A percentile compares a stretch with the other conserved stretches of the same genome.
phyloP scores from a whole-genome alignment of 371 early-diverging fungal species.

The Lichtheimia ramosa region DNA sequence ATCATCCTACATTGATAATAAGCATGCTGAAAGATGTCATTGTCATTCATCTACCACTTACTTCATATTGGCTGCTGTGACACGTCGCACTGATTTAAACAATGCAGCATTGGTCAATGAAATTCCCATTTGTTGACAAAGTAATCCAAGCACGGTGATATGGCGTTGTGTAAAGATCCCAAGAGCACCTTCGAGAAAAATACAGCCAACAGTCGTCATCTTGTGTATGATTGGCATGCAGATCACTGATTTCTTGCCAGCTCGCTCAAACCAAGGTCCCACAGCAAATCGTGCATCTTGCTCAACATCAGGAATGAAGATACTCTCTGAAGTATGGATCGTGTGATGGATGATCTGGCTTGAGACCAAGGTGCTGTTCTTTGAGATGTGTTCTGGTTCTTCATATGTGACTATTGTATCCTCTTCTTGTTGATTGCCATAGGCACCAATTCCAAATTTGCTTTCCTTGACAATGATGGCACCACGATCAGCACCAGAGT shows the following conservation, averaged over 20 bases:
- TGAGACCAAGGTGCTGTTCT: slow-evolving; percentile 33
- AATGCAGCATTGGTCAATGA: slow-evolving; percentile 59
- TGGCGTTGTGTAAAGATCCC: slow-evolving; percentile 61
- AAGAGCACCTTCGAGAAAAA: slow-evolving; percentile 55
- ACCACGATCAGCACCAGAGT: slow-evolving; percentile 46
- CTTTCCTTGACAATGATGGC: slow-evolving; percentile 44
- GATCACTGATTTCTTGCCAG: slow-evolving; percentile 50
- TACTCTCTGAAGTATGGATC: slow-evolving; percentile 40
- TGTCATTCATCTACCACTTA: not conserved
- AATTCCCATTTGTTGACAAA: slow-evolving; percentile 63
- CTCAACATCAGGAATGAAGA: slow-evolving; percentile 38
- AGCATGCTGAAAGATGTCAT: not conserved
- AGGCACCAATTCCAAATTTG: slow-evolving; percentile 39
- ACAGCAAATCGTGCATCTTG: slow-evolving; percentile 43
- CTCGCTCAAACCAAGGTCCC: slow-evolving; percentile 46
- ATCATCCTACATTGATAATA: slow-evolving; percentile 29
- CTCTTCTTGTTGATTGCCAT: slow-evolving; percentile 41
- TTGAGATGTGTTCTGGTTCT: slow-evolving; percentile 29
- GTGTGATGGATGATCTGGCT: slow-evolving; percentile 41
- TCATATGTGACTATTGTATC: slow-evolving; percentile 35
- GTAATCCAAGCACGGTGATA: slow-evolving; percentile 52
- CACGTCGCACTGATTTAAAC: slow-evolving; percentile 49
- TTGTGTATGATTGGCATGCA: slow-evolving; percentile 61
- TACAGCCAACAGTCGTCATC: slow-evolving; percentile 44
- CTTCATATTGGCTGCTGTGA: slow-evolving; percentile 38